Evolutionary conservation across 768 basidiomycete species (phyloP).

Genomic region (Suillus plorans): DNA sequence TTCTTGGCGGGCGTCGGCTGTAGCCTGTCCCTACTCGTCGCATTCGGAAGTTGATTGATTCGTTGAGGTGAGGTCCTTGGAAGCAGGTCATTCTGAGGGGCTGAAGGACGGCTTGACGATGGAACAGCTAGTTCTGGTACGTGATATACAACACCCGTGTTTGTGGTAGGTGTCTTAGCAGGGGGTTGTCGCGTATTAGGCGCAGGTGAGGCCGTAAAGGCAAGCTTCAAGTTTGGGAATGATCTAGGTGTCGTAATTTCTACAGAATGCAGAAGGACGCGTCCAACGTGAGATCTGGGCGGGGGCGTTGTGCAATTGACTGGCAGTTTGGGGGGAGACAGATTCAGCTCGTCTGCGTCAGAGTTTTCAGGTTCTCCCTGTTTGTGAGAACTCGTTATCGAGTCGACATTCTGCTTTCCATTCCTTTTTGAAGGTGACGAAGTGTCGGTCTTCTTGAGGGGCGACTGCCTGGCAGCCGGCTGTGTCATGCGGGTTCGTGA

Average conservation of each 20-base stretch:
- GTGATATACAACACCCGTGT: constrained; percentile 13
- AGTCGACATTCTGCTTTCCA: not conserved
- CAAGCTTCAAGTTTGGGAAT: constrained; percentile 6
- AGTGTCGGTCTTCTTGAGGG: constrained; percentile 3
- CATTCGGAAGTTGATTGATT: constrained; percentile 14
- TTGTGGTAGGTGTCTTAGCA: constrained; percentile 17
- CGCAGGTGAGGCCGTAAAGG: constrained; percentile 15
- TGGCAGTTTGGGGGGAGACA: constrained; percentile 11
- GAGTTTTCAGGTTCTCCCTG: not conserved
- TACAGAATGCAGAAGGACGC: constrained; percentile 30
- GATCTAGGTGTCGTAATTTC: constrained; percentile 30
- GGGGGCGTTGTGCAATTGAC: constrained; percentile 25
- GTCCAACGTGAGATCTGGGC: constrained; percentile 14
- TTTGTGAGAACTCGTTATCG: not conserved
- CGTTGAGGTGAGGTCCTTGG: constrained; percentile 21
- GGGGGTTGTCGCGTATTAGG: not conserved
- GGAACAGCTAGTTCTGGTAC: constrained; percentile 4
- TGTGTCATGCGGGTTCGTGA: not conserved
- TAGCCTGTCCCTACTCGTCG: constrained; percentile 15
- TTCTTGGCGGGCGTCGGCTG: constrained; percentile 17
- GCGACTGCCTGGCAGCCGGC: not conserved
- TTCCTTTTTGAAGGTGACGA: not conserved
- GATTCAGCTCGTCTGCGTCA: constrained; percentile 32
- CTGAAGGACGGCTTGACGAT: constrained; percentile 4
- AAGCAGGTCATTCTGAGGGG: constrained; percentile 17